A percentile compares a stretch with the other conserved stretches of the same genome.
Conservation (phyloP, 2,329 filamentous ascomycete species). For the Aspergillus neoniger region DNA sequence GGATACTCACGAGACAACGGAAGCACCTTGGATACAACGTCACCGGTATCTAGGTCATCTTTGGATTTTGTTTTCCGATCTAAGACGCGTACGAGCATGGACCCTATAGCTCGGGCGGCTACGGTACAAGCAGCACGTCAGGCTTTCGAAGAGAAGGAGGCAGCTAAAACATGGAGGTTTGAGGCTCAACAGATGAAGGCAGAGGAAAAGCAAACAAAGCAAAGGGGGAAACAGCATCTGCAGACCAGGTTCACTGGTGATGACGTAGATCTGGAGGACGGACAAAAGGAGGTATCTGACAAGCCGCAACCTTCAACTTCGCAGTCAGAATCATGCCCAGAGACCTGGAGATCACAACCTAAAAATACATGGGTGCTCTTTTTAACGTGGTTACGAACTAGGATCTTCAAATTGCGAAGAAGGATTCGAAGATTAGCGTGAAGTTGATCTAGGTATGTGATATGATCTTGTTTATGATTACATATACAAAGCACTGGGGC, state of each 20-base stretch:
- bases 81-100: constrained; percentile 51
- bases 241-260: constrained; percentile 26
- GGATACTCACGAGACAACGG: constrained; percentile 54
- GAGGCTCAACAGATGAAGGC: constrained; percentile 55
- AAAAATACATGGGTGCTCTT: constrained; percentile 55
- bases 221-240: constrained; percentile 43
- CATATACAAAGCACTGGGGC: not conserved
- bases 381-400: constrained; percentile 58
- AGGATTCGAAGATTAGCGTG: constrained; percentile 32
- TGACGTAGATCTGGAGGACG: constrained; percentile 13
- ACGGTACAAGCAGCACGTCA: constrained; percentile 58
- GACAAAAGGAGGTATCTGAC: constrained; percentile 24
- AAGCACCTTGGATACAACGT: constrained; percentile 52
- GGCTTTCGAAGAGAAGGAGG: constrained; percentile 62
- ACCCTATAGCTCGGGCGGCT: constrained; percentile 57
- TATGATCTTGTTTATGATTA: not conserved
- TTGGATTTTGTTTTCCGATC: constrained; percentile 59
- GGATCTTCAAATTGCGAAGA: constrained; percentile 54
- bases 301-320: constrained; percentile 18
- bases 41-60: constrained; percentile 57
- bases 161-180: constrained; percentile 56
- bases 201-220: constrained; percentile 47
- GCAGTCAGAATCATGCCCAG: constrained; percentile 17
- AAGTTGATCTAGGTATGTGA: constrained; percentile 11
- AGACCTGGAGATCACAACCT: constrained; percentile 35